Base-by-base conservation (phyloP, 805 yeast genomes). In the Yamadazyma takamatsuzukensis region DNA sequence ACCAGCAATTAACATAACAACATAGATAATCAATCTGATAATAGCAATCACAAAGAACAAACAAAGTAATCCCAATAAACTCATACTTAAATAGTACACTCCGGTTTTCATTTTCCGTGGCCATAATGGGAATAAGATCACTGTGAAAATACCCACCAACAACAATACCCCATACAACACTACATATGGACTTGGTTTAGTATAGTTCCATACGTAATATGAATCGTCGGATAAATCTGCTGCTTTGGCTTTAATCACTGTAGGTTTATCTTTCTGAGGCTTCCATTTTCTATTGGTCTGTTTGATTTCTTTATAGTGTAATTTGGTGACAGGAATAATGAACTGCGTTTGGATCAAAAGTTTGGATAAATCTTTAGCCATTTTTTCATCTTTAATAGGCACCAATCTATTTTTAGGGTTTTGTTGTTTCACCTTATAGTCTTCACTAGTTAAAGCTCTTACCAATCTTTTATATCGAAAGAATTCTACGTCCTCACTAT, bases 61-160 rank as follows among this genome's bases (percentile, higher is more conserved):
- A 4, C 78, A 88, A 27, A 93, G 68, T 22, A 90, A 60, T 0
- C 84, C 88, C 41, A 93, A 62, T 34, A 80, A 61, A 6, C 75
- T 83, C 70, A 90, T 75, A 21, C 96, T 83, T 33, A 87, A 54
- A 56, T 88, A 93, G 84, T 95, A 93, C 19, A 86, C 96, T 26
- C 93, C 94, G 34, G 72, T 71, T 55, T 95, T 80, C 93, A 93
- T 79, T 59, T 81, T 77, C 22, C 68, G 51, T 17, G 98, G 98
- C 98, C 98, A 93, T 50, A 93, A 71, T 42, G 97, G 98, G 79
- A 87, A 93, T 50, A 83, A 64, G 21, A 84, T 77, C 18, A 81
- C 54, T 2, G 76, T 68, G 45, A 83, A 76, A 4, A 83, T 70
- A 15, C 75, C 81, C 5, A 73, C 75, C 14, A 90, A 60, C 17